Base-by-base conservation (phyloP, 768 basidiomycete genomes). In the Royoungia palumana region DNA sequence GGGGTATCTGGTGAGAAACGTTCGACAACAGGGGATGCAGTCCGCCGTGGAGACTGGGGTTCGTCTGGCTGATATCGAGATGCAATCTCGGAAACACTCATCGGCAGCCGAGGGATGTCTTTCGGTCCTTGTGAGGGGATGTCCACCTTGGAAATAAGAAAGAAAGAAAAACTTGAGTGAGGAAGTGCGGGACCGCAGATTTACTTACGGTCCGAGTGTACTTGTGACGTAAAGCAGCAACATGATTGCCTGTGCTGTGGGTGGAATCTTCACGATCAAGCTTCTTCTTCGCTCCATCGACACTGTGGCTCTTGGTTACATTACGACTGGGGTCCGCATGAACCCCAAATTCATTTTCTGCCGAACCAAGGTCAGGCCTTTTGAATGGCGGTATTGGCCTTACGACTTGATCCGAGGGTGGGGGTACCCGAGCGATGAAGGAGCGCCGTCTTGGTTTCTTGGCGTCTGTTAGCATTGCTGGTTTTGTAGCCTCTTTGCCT, bases 171-270 rank as follows among this genome's bases (percentile, higher is more conserved):
- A 34, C 17, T 41, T 57, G 36, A 47, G 50, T 20, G 45, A 16
- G 44, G 13, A 32, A 50, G 38, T 19, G 10, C 17, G 19, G 35
- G 51, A 6, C 37, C 17, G 27, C 14, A 51, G 35, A 35, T 4
- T 11, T 14, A 71, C 82, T 37, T 56, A 87, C 87, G 47, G 65
- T 71, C 35, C 69, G 74, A 19, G 79, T 74, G 55, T 85, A 89
- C 42, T 78, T 78, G 59, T 76, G 78, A 37, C 83, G 76, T 74
- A 91, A 81, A 2, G 80, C 79, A 36, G 87, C 83, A 38, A 90
- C 87, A 21, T 84, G 68, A 56, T 78, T 81, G 12, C 77, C 78
- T 41, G 59, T 75, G 52, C 79, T 83, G 35, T 65, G 73, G 6
- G 73, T 75, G 3, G 81, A 79, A 38, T 83, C 80, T 19, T 65